phyloP scores from a whole-genome alignment of 139 green algal genomes.

The Diplosphaera chodatii region DNA sequence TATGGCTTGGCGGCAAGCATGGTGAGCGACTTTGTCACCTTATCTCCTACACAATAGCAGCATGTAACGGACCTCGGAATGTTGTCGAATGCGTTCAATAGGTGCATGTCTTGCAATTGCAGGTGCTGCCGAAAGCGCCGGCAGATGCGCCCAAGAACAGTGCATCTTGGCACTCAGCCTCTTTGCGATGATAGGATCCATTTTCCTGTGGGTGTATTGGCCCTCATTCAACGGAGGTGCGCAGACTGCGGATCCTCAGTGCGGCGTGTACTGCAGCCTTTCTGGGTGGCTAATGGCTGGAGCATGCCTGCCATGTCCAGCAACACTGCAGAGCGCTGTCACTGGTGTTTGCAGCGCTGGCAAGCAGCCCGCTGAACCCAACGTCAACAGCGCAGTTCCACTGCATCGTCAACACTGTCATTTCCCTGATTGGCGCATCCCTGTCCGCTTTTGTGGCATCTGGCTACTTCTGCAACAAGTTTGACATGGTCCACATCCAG shows the following conservation, averaged over 20 bases:
- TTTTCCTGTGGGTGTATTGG: slow-evolving; percentile 51
- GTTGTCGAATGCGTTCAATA: too few species aligned
- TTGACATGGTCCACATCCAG: slow-evolving; percentile 36
- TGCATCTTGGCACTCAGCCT: slow-evolving; percentile 29
- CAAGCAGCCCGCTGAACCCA: background rate
- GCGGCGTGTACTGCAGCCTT: background rate
- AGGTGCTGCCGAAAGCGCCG: background rate
- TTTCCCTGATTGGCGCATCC: slow-evolving; percentile 38
- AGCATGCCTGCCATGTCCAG: too few species aligned
- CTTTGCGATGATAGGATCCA: slow-evolving; percentile 46
- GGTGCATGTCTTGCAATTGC: background rate
- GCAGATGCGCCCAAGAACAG: slow-evolving; percentile 24
- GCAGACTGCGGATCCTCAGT: background rate
- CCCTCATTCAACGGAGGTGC: slow-evolving; percentile 1
- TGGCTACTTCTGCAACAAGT: slow-evolving; percentile 19
- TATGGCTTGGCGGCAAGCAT: slow-evolving; percentile 35
- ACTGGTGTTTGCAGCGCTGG: background rate
- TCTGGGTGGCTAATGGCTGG: too few species aligned
- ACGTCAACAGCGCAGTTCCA: slow-evolving; percentile 29
- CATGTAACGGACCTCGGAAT: too few species aligned
- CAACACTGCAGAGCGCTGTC: too few species aligned
- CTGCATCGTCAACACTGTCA: slow-evolving; percentile 52
- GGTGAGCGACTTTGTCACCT: background rate
- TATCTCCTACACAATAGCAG: background rate
- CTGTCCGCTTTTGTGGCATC: slow-evolving; percentile 40